Base-by-base conservation (phyloP, 2,329 filamentous ascomycete genomes). In the Sarocladium strictum region DNA sequence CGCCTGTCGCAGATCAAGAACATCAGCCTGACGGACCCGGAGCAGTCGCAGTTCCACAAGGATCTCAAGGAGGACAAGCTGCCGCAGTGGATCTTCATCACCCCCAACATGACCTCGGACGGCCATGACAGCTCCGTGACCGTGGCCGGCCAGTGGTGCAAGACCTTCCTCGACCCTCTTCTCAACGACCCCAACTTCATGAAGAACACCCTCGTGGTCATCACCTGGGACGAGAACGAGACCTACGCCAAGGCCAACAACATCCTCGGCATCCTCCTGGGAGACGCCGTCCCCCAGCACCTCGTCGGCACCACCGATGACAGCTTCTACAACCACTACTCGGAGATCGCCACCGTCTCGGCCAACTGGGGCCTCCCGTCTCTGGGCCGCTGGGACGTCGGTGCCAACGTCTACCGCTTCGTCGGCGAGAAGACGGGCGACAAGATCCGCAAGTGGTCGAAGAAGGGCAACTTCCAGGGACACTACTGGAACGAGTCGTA, bases 211-310 rank as follows among this genome's bases (percentile, higher is more conserved):
- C 78, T 94, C 1, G 78, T 94, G 10, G 73, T 93, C 4, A 69
- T 94, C 57, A 92, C 84, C 10, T 94, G 90, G 63, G 90, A 94
- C 59, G 90, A 94, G 72, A 88, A 85, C 66, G 81, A 86, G 62
- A 83, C 79, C 10, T 90, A 91, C 69, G 68, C 75, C 5, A 71
- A 75, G 24, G 78, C 80, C 61, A 94, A 94, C 77, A 76, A 77
- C 38, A 79, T 94, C 53, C 80, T 89, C 57, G 81, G 75, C 58
- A 77, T 94, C 59, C 78, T 94, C 0, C 72, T 94, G 2, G 90
- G 89, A 15, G 88, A 88, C 56, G 85, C 84, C n/a, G 70, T 95
- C 2, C 86, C 87, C 11, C 53, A 73, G 3, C 53, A 78, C n/a
- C 77, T 87, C 1, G 71, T 83, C 40, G 86, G 86, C 55, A 90